Conservation (phyloP, 2,329 filamentous ascomycete species). For the Aureobasidium musti region DNA sequence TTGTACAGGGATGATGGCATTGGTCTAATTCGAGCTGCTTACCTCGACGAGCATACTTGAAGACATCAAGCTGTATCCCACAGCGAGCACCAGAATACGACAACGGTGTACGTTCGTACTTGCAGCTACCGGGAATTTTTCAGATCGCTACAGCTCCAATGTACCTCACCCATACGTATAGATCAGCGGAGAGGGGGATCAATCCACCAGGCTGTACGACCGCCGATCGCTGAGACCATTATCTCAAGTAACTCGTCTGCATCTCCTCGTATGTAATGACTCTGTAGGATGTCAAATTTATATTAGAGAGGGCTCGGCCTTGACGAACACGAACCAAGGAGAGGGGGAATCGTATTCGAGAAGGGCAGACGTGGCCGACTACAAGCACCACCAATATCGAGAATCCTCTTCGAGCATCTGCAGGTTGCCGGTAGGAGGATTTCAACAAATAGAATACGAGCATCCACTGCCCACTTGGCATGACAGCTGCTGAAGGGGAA, state of each 20-base stretch:
- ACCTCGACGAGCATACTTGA: not conserved
- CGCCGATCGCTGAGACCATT: not conserved
- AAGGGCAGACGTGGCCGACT: constrained; percentile 1
- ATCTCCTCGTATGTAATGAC: constrained; percentile 3
- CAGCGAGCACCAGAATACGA: not conserved
- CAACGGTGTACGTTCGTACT: constrained; percentile 5
- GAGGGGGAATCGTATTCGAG: constrained; percentile 2
- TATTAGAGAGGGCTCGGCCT: not conserved
- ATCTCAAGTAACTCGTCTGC: not conserved
- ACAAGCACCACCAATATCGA: constrained; percentile 1
- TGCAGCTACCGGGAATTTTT: not conserved
- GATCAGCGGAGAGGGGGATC: constrained; percentile 6
- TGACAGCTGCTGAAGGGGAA: constrained; percentile 14
- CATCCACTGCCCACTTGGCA: constrained; percentile 9
- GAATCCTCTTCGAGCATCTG: not conserved
- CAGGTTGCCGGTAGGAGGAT: constrained; percentile 17
- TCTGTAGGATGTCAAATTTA: not conserved
- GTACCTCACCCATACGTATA: not conserved
- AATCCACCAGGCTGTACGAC: not conserved
- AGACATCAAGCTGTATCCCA: not conserved
- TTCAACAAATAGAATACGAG: constrained; percentile 18
- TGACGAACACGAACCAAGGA: constrained; percentile 20
- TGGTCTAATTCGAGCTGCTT: not conserved
- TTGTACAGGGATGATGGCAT: not conserved
- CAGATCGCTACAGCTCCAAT: constrained; percentile 1